Base-by-base conservation (phyloP, 2,329 filamentous ascomycete genomes). In the Metarhizium brunneum region DNA sequence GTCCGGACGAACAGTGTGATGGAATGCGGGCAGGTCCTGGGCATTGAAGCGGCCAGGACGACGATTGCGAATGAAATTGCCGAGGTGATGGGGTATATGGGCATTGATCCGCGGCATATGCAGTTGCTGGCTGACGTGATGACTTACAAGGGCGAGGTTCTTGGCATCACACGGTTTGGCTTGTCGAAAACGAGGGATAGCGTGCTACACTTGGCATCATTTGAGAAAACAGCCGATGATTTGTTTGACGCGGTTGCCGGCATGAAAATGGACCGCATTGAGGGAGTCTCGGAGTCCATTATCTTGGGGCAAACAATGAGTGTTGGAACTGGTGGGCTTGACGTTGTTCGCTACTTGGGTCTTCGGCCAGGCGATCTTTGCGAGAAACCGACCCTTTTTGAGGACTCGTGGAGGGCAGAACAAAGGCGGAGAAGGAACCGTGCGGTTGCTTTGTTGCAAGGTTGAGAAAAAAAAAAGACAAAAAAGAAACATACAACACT, bases 171-270 rank as follows among this genome's bases (percentile, higher is more conserved):
- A 2, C 86, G 94, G 36, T 96, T 96, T 71, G 94, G 92, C 53
- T 79, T 99, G 30, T 88, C 90, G 55, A 97, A 97, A 78, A 97
- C 96, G 87, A 81, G 92, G 53, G 92, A 97, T 70, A 88, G 83
- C 16, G 92, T 97, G 14, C 76, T 97, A 54, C 94, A 97, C 71
- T 80, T 97, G 13, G 92, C 94, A 0, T 92, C 87, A 25, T 99
- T 99, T 67, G 94, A 99, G 73, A 97, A 97, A 81, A 97, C 94
- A 48, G 91, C 92, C 0, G 94, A 99, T 68, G 92, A 97, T 72
- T 73, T 99, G 42, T 99, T 97, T 66, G 92, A 96, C 60, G 94
- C 94, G 3, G 92, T 92, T 11, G 88, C 90, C 6, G 85, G 86
- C 56, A 94, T 94, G 78, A 96, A 96, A 76, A 86, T 83, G 25